Evolutionary conservation across 805 yeast genomes (phyloP).

Genomic region (Saccharomycopsis fibuligera): DNA sequence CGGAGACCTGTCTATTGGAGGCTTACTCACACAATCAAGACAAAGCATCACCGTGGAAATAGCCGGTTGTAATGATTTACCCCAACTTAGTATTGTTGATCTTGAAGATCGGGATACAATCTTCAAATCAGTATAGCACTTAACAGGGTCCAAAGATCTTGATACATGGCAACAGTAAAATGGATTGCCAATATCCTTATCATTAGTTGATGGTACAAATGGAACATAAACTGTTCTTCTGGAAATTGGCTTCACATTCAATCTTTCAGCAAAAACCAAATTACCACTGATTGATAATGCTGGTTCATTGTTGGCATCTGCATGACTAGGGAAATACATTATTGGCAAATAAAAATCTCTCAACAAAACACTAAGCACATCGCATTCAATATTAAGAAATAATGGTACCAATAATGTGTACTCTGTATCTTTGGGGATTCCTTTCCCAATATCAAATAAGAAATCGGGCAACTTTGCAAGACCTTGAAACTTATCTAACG

Average conservation of each 20-base stretch:
- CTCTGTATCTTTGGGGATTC: slow-evolving; percentile 44
- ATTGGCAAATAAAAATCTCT: slow-evolving; percentile 56
- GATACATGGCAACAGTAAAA: slow-evolving; percentile 53
- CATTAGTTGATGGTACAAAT: background rate
- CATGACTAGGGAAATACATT: slow-evolving; percentile 37
- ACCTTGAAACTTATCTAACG: background rate
- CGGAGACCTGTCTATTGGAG: slow-evolving; percentile 59
- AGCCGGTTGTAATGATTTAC: slow-evolving; percentile 57
- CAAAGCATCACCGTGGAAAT: slow-evolving; percentile 54
- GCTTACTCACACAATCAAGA: slow-evolving; percentile 62
- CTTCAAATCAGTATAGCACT: slow-evolving; percentile 44
- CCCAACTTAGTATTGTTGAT: slow-evolving; percentile 55
- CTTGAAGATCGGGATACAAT: slow-evolving; percentile 39
- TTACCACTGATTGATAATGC: slow-evolving; percentile 35
- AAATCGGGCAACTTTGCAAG: slow-evolving; percentile 28
- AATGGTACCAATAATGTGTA: slow-evolving; percentile 54
- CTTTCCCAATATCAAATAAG: slow-evolving; percentile 36
- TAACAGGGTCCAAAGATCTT: slow-evolving; percentile 59
- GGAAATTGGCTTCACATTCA: slow-evolving; percentile 36
- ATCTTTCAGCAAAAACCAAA: slow-evolving; percentile 52
- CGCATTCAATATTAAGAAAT: slow-evolving; percentile 38
- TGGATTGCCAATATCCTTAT: slow-evolving; percentile 23
- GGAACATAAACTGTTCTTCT: slow-evolving; percentile 42
- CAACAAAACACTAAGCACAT: slow-evolving; percentile 37
- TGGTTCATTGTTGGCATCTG: background rate